Evolutionary conservation across 2,329 filamentous ascomycete species (phyloP).

Genomic region (Aureobasidium sp.): DNA sequence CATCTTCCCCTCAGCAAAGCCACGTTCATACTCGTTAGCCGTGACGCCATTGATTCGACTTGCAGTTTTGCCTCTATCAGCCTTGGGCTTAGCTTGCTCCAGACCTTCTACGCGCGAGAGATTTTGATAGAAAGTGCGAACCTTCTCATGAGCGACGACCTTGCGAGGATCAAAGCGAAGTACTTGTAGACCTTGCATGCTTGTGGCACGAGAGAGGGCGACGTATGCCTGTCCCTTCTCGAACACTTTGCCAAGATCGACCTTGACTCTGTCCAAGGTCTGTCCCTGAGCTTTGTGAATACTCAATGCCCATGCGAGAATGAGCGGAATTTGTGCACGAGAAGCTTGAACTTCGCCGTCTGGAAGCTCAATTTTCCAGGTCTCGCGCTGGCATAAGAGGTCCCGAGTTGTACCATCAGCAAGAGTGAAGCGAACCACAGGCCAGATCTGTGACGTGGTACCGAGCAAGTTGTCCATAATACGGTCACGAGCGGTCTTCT

Average conservation of each 20-base stretch:
- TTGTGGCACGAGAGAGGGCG: slow-evolving; percentile 85
- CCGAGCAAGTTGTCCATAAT: slow-evolving; percentile 46
- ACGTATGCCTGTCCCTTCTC: slow-evolving; percentile 98
- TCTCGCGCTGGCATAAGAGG: slow-evolving; percentile 76
- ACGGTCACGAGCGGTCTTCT: slow-evolving; percentile 35
- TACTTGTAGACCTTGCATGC: slow-evolving; percentile 79
- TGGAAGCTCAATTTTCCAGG: slow-evolving; percentile 96
- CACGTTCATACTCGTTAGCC: slow-evolving; percentile 28
- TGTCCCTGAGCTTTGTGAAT: slow-evolving; percentile 98
- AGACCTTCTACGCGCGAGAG: slow-evolving; percentile 62
- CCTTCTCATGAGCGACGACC: slow-evolving; percentile 88
- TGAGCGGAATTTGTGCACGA: slow-evolving; percentile 68
- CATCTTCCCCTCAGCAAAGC: slow-evolving; percentile 10
- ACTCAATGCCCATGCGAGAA: slow-evolving; percentile 91
- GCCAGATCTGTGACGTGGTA: slow-evolving; percentile 56
- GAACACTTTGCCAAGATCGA: slow-evolving; percentile 85
- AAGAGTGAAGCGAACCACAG: slow-evolving; percentile 75
- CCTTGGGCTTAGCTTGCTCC: slow-evolving; percentile 27
- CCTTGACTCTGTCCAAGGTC: slow-evolving; percentile 86
- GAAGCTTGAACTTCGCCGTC: slow-evolving; percentile 90
- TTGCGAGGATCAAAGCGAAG: slow-evolving; percentile 80
- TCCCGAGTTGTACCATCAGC: slow-evolving; percentile 69
- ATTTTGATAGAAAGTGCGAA: slow-evolving; percentile 77
- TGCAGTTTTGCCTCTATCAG: slow-evolving; percentile 26
- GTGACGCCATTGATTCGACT: slow-evolving; percentile 24